Evolutionary conservation across 257 asterid genomes (phyloP), one percentile per base, ranked within the genome.

Genomic region (Fraxinus excelsior): DNA sequence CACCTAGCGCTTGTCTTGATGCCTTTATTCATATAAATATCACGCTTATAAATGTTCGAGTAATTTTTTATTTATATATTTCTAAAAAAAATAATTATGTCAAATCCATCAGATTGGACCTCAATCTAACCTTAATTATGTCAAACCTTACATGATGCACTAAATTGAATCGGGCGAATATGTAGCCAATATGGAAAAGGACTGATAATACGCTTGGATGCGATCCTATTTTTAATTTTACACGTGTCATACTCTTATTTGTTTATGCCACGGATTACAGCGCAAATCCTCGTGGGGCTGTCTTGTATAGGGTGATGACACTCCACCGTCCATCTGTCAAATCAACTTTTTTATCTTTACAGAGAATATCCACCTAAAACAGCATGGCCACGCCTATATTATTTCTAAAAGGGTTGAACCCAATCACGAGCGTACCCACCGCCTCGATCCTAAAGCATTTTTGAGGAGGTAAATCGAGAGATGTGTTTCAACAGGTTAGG

Each of bases 291-390:
- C 23, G 68, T 67, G 79, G 84, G 76, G 66, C 83, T n/a, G 23
- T 16, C 64, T 21, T 60, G 31, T 2, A 0, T 42, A 2, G 14
- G 19, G 35, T 3, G 35, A 18, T 31, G 32, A 23, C 67, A 25
- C 68, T 62, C 65, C 71, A 82, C 80, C 85, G 79, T 16, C 85
- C 82, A 60, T 65, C 19, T 73, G 18, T 53, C 80, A 60, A 68
- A 80, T 76, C 69, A n/a, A 73, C 77, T 78, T 80, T 80, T 60
- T 72, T 26, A 71, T 62, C 82, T 78, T 82, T 74, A 70, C 78
- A 62, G 83, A 18, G 68, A 62, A 64, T 35, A 38, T 51, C 29
- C 46, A 34, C 28, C 25, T 25, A 60, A 58, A 60, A 9, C 67
- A 60, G 32, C 67, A 23, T 60, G 32, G 67, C 29, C 6, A 19